A percentile compares a stretch with the other conserved stretches of the same genome.
Evolutionary conservation across 805 yeast species (phyloP).

Genomic region (Cyberlindnera saturnus): DNA sequence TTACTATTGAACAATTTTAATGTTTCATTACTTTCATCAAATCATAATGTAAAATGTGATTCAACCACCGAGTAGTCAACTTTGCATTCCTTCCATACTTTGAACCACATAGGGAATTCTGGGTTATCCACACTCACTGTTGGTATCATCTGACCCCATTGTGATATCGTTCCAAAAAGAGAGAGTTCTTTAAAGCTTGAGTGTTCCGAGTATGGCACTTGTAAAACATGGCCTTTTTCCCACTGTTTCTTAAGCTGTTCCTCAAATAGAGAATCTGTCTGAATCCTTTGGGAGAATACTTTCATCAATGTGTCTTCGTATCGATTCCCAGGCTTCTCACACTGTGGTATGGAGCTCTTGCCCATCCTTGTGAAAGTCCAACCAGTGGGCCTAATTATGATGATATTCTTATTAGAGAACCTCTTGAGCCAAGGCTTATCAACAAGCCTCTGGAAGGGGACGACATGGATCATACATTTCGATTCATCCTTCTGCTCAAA

Average conservation of each 20-base stretch:
- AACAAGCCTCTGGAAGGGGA: slow-evolving; percentile 55
- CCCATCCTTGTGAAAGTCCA: slow-evolving; percentile 56
- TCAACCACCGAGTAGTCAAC: slow-evolving; percentile 6
- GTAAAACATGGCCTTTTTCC: slow-evolving; percentile 22
- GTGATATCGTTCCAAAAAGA: slow-evolving; percentile 50
- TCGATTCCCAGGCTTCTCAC: not conserved
- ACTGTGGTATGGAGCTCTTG: not conserved
- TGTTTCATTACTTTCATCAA: not conserved
- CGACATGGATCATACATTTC: slow-evolving; percentile 55
- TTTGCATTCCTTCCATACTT: slow-evolving; percentile 11
- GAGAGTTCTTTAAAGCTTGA: slow-evolving; percentile 81
- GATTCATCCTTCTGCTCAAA: slow-evolving; percentile 8
- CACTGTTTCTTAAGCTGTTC: slow-evolving; percentile 8
- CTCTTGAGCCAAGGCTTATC: slow-evolving; percentile 26
- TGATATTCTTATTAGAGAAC: slow-evolving; percentile 28
- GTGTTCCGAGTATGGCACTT: slow-evolving; percentile 90
- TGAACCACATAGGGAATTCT: slow-evolving; percentile 19
- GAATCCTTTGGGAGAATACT: not conserved
- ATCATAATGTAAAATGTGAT: slow-evolving; percentile 4
- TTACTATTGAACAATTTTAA: not conserved
- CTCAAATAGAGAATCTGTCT: slow-evolving; percentile 1
- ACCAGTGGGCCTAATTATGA: slow-evolving; percentile 86
- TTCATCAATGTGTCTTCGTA: not conserved
- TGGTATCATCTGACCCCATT: slow-evolving; percentile 56
- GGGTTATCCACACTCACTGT: slow-evolving; percentile 54